These are phyloP conservation scores for Hypholoma sublateritium DNA, from an alignment of 768 basidiomycete species.

Conservation along the genomic window DNA sequence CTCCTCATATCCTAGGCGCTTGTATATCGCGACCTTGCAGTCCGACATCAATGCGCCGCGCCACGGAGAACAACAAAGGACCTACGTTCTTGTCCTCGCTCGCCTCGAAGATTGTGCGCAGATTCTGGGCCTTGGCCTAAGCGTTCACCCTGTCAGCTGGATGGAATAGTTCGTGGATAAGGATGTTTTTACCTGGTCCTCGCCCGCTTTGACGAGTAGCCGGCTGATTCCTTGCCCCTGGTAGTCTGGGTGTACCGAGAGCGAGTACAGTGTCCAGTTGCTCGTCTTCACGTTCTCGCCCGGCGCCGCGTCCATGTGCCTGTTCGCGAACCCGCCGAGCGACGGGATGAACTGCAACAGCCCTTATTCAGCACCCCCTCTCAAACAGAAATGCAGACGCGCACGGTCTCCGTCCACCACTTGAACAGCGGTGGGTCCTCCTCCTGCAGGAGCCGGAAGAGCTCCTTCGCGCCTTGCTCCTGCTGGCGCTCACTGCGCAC, in stretches of 20 bases:
- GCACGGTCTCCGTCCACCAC: background rate
- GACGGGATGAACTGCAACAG: background rate
- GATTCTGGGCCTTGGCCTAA: background rate
- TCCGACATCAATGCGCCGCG: background rate
- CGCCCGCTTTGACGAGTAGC: background rate
- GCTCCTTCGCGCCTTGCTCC: constrained; percentile 1
- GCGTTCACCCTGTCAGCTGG: background rate
- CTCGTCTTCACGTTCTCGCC: constrained; percentile 4
- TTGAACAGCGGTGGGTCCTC: background rate
- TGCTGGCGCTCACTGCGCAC: constrained; percentile 1
- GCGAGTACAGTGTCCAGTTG: constrained; percentile 1
- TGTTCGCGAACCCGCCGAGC: background rate
- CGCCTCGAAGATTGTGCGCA: background rate
- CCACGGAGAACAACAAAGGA: background rate
- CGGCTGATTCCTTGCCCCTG: constrained; percentile 1
- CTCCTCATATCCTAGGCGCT: background rate
- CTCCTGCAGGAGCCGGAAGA: background rate
- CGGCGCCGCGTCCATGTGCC: background rate
- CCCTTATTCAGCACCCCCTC: no score
- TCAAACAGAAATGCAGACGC: background rate
- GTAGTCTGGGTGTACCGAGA: background rate
- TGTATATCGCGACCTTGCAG: background rate
- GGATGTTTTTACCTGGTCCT: background rate
- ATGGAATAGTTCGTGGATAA: background rate
- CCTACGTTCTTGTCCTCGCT: background rate